Evolutionary conservation across 2,329 filamentous ascomycete species (phyloP), one percentile per base, ranked within the genome.

Genomic region (Chrysosporium keratinophilum): DNA sequence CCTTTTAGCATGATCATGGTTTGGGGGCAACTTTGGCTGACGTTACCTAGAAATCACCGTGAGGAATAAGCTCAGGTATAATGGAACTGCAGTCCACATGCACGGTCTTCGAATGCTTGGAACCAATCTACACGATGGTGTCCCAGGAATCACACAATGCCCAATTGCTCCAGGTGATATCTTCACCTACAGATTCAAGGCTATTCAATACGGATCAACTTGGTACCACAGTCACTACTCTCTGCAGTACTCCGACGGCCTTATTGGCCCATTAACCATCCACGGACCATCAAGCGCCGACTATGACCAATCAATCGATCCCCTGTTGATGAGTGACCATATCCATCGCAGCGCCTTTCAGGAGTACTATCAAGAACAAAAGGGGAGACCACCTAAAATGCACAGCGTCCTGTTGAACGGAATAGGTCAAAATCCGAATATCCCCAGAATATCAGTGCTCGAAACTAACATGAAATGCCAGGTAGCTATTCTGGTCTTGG

Each of bases 251-350:
- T 62, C 58, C 31, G 63, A 64, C 41, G 66, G 65, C 12, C 57
- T 74, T 5, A 60, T 59, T 40, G 65, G 66, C 10, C 63, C 64
- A 7, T 60, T 67, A 41, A 57, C 65, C n/a, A 68, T 72, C 33
- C 64, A 72, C 50, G 70, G 69, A 1, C 70, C 70, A 7, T 64
- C 69, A 3, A 69, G 62, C 40, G 63, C 64, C 19, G 64, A 71
- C 40, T 72, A 71, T 43, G 69, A 72, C 45, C 62, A 63, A 2
- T 69, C 71, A 49, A 58, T 61, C 50, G 69, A 69, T 1, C 57
- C 63, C 1, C 54, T 72, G 1, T 57, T 71, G 33, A 58, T 72
- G 33, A 63, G 60, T 34, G 70, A 71, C 54, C 70, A 67, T 51
- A 52, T 59, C 15, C 58, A 5, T 58, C 15, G 33, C 12, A 57